A percentile compares a stretch with the other conserved stretches of the same genome.
These are phyloP conservation scores for Cucumis cinereus DNA, from an alignment of 306 rosid genomes.

Conservation along the genomic window DNA sequence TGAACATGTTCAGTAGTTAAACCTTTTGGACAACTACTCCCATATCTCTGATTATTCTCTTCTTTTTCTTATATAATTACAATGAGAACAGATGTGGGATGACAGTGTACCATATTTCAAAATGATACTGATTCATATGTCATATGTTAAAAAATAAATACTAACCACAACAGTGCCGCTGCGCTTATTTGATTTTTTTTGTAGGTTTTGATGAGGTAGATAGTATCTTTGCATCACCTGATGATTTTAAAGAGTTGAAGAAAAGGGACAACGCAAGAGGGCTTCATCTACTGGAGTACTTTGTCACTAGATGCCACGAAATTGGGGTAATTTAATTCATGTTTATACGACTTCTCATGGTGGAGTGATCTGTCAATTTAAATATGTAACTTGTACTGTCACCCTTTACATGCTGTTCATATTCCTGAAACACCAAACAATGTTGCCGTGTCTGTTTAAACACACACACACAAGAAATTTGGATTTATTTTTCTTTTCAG, in stretches of 20 bases:
- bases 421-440: background rate
- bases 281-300: conserved; percentile 66
- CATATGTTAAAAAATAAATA: background rate
- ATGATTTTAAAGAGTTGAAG: conserved; percentile 54
- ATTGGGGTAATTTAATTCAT: conserved; percentile 59
- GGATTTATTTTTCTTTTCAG: background rate
- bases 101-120: background rate
- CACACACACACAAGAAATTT: background rate
- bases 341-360: background rate
- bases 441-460: background rate
- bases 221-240: conserved; percentile 74
- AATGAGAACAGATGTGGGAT: background rate
- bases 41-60: background rate
- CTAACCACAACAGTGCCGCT: background rate
- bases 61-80: background rate
- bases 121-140: background rate
- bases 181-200: conserved; percentile 6
- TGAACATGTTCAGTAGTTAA: background rate
- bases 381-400: background rate
- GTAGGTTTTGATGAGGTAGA: conserved; percentile 75
- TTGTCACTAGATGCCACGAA: conserved; percentile 71
- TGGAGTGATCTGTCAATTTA: background rate
- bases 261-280: conserved; percentile 45
- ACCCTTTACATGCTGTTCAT: background rate
- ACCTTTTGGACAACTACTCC: background rate